Percentiles rank a stretch among this genome's conserved stretches.
phyloP scores from a whole-genome alignment of 2,329 filamentous ascomycete genomes.

The Remersonia thermophila region DNA sequence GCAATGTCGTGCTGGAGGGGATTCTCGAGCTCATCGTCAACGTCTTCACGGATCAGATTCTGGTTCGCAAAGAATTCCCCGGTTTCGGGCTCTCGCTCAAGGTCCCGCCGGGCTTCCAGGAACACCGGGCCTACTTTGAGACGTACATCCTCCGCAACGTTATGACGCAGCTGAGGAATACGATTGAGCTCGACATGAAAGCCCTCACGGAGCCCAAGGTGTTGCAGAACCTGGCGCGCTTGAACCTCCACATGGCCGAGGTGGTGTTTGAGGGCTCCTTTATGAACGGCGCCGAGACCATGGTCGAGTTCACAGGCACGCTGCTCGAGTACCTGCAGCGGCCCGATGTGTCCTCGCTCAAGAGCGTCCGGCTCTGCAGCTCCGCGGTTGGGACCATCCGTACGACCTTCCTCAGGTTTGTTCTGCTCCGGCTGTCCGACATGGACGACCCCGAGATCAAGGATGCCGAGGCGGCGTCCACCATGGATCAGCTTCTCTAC shows the following conservation, averaged over 20 bases:
- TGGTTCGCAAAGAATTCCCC: slow-evolving; percentile 78
- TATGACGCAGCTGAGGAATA: slow-evolving; percentile 56
- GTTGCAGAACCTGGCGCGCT: slow-evolving; percentile 73
- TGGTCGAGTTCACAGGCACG: slow-evolving; percentile 76
- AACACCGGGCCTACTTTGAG: slow-evolving; percentile 91
- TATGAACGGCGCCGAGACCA: slow-evolving; percentile 68
- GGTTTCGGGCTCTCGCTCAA: slow-evolving; percentile 79
- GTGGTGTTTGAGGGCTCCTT: slow-evolving; percentile 96
- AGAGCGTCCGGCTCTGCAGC: slow-evolving; percentile 82
- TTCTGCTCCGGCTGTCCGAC: slow-evolving; percentile 72
- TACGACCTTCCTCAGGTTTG: slow-evolving; percentile 63
- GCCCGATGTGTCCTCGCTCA: slow-evolving; percentile 66
- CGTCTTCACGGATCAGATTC: slow-evolving; percentile 76
- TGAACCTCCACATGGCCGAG: slow-evolving; percentile 71
- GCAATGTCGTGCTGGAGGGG: slow-evolving; percentile 61
- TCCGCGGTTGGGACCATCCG: slow-evolving; percentile 70
- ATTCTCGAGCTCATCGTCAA: slow-evolving; percentile 65
- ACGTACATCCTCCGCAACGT: slow-evolving; percentile 73
- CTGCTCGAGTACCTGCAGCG: slow-evolving; percentile 81
- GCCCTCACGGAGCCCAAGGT: slow-evolving; percentile 69
- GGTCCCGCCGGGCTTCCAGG: slow-evolving; percentile 81
- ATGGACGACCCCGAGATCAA: slow-evolving; percentile 53
- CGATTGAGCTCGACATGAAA: slow-evolving; percentile 59
- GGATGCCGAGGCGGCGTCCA: slow-evolving; percentile 51
- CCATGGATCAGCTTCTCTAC: slow-evolving; percentile 78